Conservation (phyloP, 257 asterid species). For the Ilex aquifolium region DNA sequence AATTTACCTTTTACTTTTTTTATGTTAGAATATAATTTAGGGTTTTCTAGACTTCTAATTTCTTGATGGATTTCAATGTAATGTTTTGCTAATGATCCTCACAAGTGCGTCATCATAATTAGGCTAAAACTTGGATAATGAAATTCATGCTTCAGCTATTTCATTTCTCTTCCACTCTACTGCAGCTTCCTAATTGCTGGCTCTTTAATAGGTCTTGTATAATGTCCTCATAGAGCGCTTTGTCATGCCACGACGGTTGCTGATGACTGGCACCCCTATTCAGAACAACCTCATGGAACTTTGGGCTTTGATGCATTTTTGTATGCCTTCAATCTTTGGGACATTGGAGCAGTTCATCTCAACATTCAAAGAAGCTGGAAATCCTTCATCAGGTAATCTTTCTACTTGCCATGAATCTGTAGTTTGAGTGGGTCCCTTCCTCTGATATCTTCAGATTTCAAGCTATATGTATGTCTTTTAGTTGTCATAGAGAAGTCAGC, state of each 20-base stretch:
- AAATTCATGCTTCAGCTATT: not conserved
- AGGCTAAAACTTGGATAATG: not conserved
- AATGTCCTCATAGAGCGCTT: constrained; percentile 54
- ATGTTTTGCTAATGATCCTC: not conserved
- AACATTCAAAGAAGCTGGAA: constrained; percentile 86
- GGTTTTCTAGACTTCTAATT: too few relatives aligned
- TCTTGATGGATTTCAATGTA: too few relatives aligned
- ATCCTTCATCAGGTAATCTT: constrained; percentile 48
- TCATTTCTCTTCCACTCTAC: constrained; percentile 8
- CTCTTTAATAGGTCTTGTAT: constrained; percentile 62
- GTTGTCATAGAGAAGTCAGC: too few relatives aligned
- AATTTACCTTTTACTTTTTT: too few relatives aligned
- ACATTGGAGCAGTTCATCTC: constrained; percentile 65
- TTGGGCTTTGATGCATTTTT: constrained; percentile 92
- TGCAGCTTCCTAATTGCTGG: constrained; percentile 4
- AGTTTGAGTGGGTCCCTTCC: too few relatives aligned
- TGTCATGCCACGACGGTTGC: constrained; percentile 79
- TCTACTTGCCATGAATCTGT: constrained; percentile 12
- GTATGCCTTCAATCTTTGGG: constrained; percentile 81
- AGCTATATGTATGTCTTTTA: too few relatives aligned
- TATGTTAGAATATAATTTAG: too few relatives aligned
- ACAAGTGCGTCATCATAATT: not conserved
- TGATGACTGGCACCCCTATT: constrained; percentile 96
- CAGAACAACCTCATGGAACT: constrained; percentile 90
- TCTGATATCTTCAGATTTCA: too few relatives aligned